phyloP scores from a whole-genome alignment of 2,329 filamentous ascomycete genomes.

The Dichotomopilus funicola region DNA sequence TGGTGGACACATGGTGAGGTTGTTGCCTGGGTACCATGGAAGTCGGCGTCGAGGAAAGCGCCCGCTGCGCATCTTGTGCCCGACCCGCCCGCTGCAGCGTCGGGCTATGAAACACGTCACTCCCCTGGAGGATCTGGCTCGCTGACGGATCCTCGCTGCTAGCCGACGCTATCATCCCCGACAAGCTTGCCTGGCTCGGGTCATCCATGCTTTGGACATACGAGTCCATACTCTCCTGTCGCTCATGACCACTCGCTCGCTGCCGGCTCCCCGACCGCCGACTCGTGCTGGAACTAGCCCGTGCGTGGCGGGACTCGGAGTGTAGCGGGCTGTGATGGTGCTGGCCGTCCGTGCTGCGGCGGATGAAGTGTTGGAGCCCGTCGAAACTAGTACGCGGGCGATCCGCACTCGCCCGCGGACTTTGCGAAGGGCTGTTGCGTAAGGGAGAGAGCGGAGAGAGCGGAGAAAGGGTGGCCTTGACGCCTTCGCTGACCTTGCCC shows the following conservation, averaged over 20 bases:
- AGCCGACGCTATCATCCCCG: constrained; percentile 61
- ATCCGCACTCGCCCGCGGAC: constrained; percentile 51
- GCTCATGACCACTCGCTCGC: constrained; percentile 41
- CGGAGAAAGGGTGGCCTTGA: constrained; percentile 56
- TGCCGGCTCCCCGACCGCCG: constrained; percentile 46
- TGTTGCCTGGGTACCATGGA: constrained; percentile 7
- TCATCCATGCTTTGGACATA: constrained; percentile 68
- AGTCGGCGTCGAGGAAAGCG: background rate
- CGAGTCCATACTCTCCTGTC: constrained; percentile 64
- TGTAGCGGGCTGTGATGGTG: constrained; percentile 28
- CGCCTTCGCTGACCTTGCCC: constrained; percentile 45
- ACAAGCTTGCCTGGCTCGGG: constrained; percentile 53
- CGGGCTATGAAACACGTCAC: constrained; percentile 80
- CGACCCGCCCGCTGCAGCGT: constrained; percentile 49
- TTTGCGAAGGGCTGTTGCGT: constrained; percentile 34
- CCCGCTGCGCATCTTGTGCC: background rate
- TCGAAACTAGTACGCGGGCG: constrained; percentile 49
- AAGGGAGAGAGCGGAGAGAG: constrained; percentile 35
- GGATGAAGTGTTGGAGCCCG: constrained; percentile 39
- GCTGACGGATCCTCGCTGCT: constrained; percentile 73
- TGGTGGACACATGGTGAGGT: constrained; percentile 32
- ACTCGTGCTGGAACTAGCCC: constrained; percentile 58
- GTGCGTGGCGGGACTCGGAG: constrained; percentile 37
- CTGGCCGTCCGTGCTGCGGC: constrained; percentile 49
- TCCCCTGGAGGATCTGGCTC: constrained; percentile 82